phyloP scores from a whole-genome alignment of 768 basidiomycete species.

The Termitomyces sp. region DNA sequence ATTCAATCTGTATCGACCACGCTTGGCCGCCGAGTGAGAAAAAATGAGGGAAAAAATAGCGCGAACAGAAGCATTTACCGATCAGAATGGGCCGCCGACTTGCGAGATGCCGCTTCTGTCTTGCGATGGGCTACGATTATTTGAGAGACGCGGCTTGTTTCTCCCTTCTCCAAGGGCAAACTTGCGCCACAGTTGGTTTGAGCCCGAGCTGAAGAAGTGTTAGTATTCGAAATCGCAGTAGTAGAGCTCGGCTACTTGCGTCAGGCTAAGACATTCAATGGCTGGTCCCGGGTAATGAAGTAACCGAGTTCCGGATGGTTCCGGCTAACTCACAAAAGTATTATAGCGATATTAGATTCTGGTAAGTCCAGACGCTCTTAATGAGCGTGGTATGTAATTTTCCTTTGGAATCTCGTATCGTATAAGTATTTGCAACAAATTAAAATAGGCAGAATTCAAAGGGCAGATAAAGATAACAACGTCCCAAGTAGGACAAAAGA shows the following conservation, averaged over 20 bases:
- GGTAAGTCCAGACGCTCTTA: background rate
- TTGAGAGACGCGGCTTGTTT: background rate
- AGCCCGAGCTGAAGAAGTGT: background rate
- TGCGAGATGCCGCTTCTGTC: background rate
- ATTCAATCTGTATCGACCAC: background rate
- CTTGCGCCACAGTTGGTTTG: background rate
- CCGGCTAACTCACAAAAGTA: background rate
- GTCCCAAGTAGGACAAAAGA: conserved; percentile 4
- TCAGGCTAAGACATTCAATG: background rate
- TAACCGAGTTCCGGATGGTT: background rate
- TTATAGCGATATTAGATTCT: background rate
- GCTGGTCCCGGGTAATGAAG: background rate
- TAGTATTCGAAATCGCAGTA: background rate
- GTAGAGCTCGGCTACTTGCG: too few relatives aligned
- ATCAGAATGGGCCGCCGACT: background rate
- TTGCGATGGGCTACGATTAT: background rate
- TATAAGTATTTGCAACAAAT: conserved; percentile 3
- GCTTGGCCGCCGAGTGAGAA: background rate
- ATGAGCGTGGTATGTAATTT: conserved; percentile 1
- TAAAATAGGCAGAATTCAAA: background rate
- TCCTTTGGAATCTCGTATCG: conserved; percentile 3
- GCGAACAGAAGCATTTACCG: background rate
- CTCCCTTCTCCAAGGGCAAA: too few relatives aligned
- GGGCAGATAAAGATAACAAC: conserved; percentile 10
- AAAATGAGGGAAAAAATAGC: background rate